Base-by-base conservation (phyloP, 495 filamentous ascomycete species). In the Penicillium malachiteum region DNA sequence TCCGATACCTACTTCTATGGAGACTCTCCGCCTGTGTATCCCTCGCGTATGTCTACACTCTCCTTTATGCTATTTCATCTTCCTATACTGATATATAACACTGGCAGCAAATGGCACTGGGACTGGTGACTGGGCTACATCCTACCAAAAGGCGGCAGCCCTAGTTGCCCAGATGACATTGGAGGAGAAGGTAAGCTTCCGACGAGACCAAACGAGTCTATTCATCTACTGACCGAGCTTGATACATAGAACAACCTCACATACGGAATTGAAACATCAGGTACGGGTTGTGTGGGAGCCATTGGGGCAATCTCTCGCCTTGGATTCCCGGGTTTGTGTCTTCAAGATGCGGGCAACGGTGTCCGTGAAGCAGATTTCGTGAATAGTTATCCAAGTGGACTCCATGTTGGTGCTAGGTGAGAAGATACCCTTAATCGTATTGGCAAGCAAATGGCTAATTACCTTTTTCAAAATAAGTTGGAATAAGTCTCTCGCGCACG, bases 261-360 rank as follows among this genome's bases (percentile, higher is more conserved):
- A 53, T 80, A 58, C 60, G 71, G 65, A 30, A 55, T 38, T 50
- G 13, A 55, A 0, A 60, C 50, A 6, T 73, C 71, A 4, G 48
- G 65, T 13, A 84, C 74, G 33, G 59, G 68, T 8, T 87, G 84
- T 57, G 72, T 74, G 34, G 83, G 84, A 17, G 78, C 73, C 44
- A 80, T 75, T 9, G 71, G 67, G 3, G 68, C 73, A 6, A 71
- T 87, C 26, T 73, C 78, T 0, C 72, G 85, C 8, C 71, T 88
- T 5, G 66, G 64, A 1, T 88, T 84, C 55, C 74, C 81, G 0
- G 87, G 87, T 7, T 64, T 88, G 38, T 88, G 85, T 60, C 72
- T 90, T 0, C 71, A 73, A 14, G 85, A 90, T 66, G 84, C 83
- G 3, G 83, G 82, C 0, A 81, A 86, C 56, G 85, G 84, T 14